A percentile compares a stretch with the other conserved stretches of the same genome.
These are phyloP conservation scores for Fraxinus paxiana DNA, from an alignment of 305 asterid species.

Conservation along the genomic window DNA sequence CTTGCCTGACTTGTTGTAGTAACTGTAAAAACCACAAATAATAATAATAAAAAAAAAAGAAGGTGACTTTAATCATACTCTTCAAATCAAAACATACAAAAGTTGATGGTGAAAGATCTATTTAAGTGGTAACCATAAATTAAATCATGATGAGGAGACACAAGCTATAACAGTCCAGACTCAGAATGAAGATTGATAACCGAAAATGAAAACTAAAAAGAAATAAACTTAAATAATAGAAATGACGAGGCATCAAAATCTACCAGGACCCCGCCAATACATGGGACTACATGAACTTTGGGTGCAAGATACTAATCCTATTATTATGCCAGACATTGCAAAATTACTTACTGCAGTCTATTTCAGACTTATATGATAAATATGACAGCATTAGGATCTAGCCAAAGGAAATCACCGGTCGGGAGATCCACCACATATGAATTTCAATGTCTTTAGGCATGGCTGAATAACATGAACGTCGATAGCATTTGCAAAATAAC, in stretches of 20 bases:
- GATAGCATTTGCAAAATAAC: slow-evolving; percentile 3
- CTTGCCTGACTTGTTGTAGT: slow-evolving; percentile 26
- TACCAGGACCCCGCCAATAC: background rate
- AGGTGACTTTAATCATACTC: background rate
- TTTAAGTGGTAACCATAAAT: background rate
- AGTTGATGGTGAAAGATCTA: background rate
- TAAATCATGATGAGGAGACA: background rate
- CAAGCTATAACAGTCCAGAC: background rate
- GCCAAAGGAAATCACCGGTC: background rate
- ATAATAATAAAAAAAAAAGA: background rate
- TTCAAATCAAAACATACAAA: background rate
- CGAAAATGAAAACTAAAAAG: background rate
- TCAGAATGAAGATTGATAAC: background rate
- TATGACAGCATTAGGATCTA: background rate
- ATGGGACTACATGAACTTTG: background rate
- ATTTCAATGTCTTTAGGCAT: background rate
- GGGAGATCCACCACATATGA: background rate
- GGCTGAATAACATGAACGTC: background rate
- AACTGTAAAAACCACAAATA: slow-evolving; percentile 16
- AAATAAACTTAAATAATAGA: background rate
- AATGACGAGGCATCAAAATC: background rate
- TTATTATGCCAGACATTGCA: background rate
- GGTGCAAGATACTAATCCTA: background rate
- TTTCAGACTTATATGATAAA: background rate
- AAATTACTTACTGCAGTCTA: slow-evolving; percentile 4